Conservation (phyloP, 768 basidiomycete species). For the Termitomyces sp. region DNA sequence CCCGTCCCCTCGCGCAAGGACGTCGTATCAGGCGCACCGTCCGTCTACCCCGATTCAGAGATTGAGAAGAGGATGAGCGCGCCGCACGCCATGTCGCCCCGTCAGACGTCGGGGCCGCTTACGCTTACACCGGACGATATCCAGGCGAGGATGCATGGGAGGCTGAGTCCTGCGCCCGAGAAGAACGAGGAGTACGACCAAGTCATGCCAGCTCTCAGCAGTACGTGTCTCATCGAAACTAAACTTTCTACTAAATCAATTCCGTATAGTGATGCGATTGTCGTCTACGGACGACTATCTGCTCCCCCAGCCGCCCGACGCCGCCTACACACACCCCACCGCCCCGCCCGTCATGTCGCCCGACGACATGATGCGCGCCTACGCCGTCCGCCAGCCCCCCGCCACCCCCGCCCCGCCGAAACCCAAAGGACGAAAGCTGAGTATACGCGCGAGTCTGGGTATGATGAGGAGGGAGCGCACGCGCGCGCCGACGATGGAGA, state of each 20-base stretch:
- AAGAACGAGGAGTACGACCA: constrained; percentile 36
- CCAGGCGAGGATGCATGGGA: constrained; percentile 38
- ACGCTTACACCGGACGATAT: constrained; percentile 60
- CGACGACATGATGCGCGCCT: constrained; percentile 74
- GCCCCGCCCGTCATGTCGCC: constrained; percentile 35
- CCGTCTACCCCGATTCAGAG: constrained; percentile 12
- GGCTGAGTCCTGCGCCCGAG: constrained; percentile 12
- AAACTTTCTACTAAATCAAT: no score
- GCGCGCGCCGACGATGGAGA: constrained; percentile 1
- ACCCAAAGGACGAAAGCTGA: constrained; percentile 7
- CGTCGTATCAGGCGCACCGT: constrained; percentile 1
- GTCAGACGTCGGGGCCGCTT: constrained; percentile 34
- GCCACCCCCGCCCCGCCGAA: not conserved
- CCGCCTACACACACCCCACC: constrained; percentile 20
- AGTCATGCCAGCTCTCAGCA: constrained; percentile 61
- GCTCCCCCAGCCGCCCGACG: constrained; percentile 26
- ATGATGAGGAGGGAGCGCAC: constrained; percentile 7
- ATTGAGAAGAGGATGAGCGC: constrained; percentile 5
- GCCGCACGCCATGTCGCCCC: constrained; percentile 24
- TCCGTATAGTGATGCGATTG: constrained; percentile 64
- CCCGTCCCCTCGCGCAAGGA: constrained; percentile 23
- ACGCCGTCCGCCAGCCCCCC: constrained; percentile 38
- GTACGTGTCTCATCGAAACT: constrained; percentile 30
- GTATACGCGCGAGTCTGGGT: constrained; percentile 8
- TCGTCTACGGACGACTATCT: constrained; percentile 16